Base-by-base conservation (phyloP, 2,329 filamentous ascomycete genomes). In the Dothideomycetes sp. region DNA sequence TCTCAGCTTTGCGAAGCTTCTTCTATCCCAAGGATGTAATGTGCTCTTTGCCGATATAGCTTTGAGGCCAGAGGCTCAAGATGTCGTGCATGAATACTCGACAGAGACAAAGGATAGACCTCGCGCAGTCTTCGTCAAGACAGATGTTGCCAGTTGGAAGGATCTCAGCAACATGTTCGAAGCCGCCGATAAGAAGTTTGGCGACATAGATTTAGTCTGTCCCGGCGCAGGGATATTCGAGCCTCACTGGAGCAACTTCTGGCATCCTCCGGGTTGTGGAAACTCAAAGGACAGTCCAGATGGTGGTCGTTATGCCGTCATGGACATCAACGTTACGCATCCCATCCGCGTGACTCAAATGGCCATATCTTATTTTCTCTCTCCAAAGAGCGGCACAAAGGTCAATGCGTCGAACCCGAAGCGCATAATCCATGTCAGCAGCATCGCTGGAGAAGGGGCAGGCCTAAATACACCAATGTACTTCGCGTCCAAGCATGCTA, bases 181-280 rank as follows among this genome's bases (percentile, higher is more conserved):
- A 22, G 60, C 65, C 10, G 68, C 69, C 3, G 60, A 66, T 41
- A 52, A 56, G 34, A 60, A 68, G 38, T 72, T 73, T 40, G 67
- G 66, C 3, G 52, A 49, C 15, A 49, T 63, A 3, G 66, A 71
- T 41, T 62, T 71, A 32, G 61, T 67, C 5, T 68, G 65, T 38
- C 67, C 68, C 0, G 66, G 67, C 14, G 68, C 67, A 3, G 67
- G 68, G 4, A 54, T 70, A 18, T 70, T 61, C 53, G 68, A 71
- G 38, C 65, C 66, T 0, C 54, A 62, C 38, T 66, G 59, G 54
- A 58, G 52, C 40, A 69, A 66, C 49, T 70, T 69, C 53, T 70
- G 65, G 65, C 56, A 65, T 40, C 65, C 65, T 0, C 66, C 66
- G 0, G 66, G 66, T 10, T 52, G 48, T 0, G 34, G 47, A 0